Conservation (phyloP, 1,139 yeast species). For the Cylindricascospora bacillispora region DNA sequence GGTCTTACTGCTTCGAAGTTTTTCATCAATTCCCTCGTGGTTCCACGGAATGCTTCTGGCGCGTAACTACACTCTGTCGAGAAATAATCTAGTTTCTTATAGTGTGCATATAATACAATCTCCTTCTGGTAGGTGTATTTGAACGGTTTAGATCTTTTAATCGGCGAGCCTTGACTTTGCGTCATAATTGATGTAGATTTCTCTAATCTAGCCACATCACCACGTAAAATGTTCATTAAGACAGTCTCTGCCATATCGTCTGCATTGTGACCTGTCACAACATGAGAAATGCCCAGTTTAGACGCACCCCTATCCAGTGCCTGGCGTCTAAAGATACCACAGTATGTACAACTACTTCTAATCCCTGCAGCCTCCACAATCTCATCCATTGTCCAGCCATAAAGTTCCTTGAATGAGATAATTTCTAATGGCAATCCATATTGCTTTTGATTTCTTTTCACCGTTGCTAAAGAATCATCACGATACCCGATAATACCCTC, state of each 20-base stretch:
- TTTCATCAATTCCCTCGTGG: slow-evolving; percentile 85
- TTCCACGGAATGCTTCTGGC: slow-evolving; percentile 96
- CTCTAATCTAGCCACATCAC: slow-evolving; percentile 90
- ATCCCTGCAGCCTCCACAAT: slow-evolving; percentile 92
- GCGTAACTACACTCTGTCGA: slow-evolving; percentile 97
- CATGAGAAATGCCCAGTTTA: slow-evolving; percentile 75
- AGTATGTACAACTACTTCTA: slow-evolving; percentile 90
- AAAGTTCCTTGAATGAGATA: slow-evolving; percentile 77
- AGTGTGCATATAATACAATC: slow-evolving; percentile 93
- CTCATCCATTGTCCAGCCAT: slow-evolving; percentile 98
- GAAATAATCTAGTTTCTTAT: slow-evolving; percentile 86
- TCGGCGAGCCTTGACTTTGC: slow-evolving; percentile 62
- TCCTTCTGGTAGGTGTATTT: slow-evolving; percentile 95
- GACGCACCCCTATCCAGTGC: slow-evolving; percentile 95
- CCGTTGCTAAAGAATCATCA: slow-evolving; percentile 95
- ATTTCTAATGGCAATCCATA: slow-evolving; percentile 83
- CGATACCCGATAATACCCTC: slow-evolving; percentile 97
- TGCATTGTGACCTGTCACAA: slow-evolving; percentile 97
- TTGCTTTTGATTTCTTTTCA: slow-evolving; percentile 80
- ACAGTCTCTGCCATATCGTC: slow-evolving; percentile 99
- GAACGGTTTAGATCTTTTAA: slow-evolving; percentile 88
- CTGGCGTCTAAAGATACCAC: slow-evolving; percentile 94
- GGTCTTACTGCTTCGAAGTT: slow-evolving; percentile 85
- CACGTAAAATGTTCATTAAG: slow-evolving; percentile 82
- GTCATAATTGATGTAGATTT: slow-evolving; percentile 85